phyloP scores from a whole-genome alignment of 2,329 filamentous ascomycete species.

The Penicillium vulpinum region DNA sequence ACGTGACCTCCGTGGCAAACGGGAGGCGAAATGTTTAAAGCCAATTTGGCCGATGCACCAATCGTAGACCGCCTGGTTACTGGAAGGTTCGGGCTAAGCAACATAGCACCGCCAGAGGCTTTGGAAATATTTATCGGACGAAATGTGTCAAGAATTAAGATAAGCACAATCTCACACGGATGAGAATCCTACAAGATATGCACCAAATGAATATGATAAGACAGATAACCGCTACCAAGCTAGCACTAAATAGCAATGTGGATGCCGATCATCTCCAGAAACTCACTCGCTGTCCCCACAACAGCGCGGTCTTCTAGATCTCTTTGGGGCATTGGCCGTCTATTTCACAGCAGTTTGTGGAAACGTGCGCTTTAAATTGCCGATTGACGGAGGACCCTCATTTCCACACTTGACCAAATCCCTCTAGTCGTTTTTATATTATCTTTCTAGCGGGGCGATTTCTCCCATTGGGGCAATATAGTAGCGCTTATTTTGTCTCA shows the following conservation, averaged over 20 bases:
- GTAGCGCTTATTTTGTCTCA: not conserved
- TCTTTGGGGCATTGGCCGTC: not conserved
- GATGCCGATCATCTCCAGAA: not conserved
- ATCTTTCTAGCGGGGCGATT: not conserved
- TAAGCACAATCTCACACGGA: slow-evolving; percentile 3
- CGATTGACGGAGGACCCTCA: not conserved
- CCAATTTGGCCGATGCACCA: not conserved
- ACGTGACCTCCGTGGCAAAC: not conserved
- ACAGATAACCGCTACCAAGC: not conserved
- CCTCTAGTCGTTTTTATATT: not conserved
- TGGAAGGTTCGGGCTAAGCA: not conserved
- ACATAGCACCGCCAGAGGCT: not conserved
- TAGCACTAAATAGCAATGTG: not conserved
- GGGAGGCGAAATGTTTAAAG: not conserved
- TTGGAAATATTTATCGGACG: not conserved
- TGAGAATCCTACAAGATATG: not conserved
- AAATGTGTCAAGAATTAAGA: not conserved
- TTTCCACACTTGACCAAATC: not conserved
- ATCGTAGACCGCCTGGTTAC: not conserved
- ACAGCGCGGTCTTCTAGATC: not conserved
- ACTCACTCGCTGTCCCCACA: not conserved
- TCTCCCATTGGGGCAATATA: not conserved
- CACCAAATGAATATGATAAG: slow-evolving; percentile 2
- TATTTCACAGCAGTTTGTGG: not conserved
- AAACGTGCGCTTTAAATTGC: not conserved